Evolutionary conservation across 192 early-diverging fungal species (phyloP).

Genomic region (Phlyctochytrium planicorne): DNA sequence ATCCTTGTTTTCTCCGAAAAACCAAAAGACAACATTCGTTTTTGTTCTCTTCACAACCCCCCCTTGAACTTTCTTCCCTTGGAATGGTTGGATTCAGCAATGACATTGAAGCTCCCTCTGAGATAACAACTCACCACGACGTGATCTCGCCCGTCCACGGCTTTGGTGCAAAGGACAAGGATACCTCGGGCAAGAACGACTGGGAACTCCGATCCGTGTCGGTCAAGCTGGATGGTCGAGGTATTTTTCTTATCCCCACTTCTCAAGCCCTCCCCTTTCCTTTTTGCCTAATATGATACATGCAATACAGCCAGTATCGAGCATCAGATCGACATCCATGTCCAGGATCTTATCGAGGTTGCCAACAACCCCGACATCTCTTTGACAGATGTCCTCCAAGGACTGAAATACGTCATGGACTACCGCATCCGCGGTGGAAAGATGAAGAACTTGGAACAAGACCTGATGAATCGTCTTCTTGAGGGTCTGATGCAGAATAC

Average conservation of each 20-base stretch:
- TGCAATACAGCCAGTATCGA: conserved; percentile 48
- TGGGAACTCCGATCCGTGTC: conserved; percentile 41
- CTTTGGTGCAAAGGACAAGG: too few species aligned
- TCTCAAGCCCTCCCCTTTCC: neutral
- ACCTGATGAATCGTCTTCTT: conserved; percentile 82
- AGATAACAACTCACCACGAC: too few species aligned
- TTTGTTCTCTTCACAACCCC: too few species aligned
- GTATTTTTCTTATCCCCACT: conserved; percentile 21
- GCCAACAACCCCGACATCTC: conserved; percentile 65
- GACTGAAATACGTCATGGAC: conserved; percentile 93
- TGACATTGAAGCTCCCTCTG: too few species aligned
- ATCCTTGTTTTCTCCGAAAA: neutral
- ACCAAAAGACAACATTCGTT: too few species aligned
- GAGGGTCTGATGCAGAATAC: conserved; percentile 84
- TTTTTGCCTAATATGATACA: neutral
- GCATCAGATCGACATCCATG: conserved; percentile 65
- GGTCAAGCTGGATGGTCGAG: conserved; percentile 49
- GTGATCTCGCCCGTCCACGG: too few species aligned
- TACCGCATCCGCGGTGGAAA: conserved; percentile 85
- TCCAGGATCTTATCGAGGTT: conserved; percentile 82
- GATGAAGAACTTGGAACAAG: conserved; percentile 75
- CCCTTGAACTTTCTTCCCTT: too few species aligned
- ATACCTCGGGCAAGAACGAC: too few species aligned
- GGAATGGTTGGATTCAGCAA: too few species aligned
- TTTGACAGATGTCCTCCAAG: conserved; percentile 76